Conservation (phyloP, 2,329 filamentous ascomycete species). For the Pseudocercospora musae region DNA sequence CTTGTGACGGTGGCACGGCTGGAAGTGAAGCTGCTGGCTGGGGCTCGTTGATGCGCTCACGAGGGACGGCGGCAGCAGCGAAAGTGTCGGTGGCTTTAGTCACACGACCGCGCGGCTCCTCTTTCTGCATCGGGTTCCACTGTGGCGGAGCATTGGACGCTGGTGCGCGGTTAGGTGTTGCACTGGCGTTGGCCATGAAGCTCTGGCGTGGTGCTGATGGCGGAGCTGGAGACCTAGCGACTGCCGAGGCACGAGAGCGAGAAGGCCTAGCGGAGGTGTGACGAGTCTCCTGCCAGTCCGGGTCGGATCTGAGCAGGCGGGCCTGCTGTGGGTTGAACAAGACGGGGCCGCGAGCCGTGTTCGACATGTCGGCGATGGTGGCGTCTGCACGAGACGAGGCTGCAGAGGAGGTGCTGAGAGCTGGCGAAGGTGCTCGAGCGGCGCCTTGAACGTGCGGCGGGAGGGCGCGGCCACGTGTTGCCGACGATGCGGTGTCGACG, state of each 20-base stretch:
- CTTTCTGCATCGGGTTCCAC: not conserved
- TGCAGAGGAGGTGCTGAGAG: not conserved
- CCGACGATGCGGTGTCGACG: not conserved
- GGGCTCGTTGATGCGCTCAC: not conserved
- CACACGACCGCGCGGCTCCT: not conserved
- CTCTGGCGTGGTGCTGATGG: not conserved
- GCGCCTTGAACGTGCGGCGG: not conserved
- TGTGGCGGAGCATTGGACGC: not conserved
- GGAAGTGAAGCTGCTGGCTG: not conserved
- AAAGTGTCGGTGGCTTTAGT: not conserved
- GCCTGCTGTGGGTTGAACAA: constrained; percentile 3
- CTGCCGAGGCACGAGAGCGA: not conserved
- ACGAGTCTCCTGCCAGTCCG: not conserved
- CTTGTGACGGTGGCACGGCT: not conserved
- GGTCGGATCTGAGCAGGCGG: not conserved
- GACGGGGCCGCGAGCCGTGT: not conserved
- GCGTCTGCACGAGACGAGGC: not conserved
- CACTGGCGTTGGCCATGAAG: not conserved
- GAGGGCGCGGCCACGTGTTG: not conserved
- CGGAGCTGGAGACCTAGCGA: not conserved
- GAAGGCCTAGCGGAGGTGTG: not conserved
- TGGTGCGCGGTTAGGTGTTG: not conserved
- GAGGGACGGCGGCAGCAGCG: not conserved
- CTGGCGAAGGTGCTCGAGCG: not conserved
- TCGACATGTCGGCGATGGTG: not conserved